phyloP scores from a whole-genome alignment of 805 yeast genomes.

The Zygosaccharomyces pseudorouxii region DNA sequence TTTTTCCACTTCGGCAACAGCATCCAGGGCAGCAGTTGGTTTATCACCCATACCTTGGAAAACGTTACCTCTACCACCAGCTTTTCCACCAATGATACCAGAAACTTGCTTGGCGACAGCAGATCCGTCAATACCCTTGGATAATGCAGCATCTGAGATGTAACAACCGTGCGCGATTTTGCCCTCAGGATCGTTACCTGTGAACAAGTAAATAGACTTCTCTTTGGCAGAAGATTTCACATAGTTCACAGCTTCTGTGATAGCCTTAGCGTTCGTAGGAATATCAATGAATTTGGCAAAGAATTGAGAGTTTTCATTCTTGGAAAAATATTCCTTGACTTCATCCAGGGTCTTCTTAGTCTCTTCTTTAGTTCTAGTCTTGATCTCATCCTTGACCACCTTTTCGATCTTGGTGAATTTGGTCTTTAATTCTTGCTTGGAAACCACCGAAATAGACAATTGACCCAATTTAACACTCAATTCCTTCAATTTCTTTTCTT shows the following conservation, averaged over 20 bases:
- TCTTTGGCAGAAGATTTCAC: constrained; percentile 72
- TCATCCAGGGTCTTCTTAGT: constrained; percentile 73
- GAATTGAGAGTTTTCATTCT: constrained; percentile 47
- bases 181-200: constrained; percentile 57
- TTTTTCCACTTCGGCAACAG: constrained; percentile 64
- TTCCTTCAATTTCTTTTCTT: constrained; percentile 80
- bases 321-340: constrained; percentile 63
- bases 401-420: constrained; percentile 78
- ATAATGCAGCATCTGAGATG: constrained; percentile 64
- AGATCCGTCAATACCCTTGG: constrained; percentile 67
- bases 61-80: constrained; percentile 96
- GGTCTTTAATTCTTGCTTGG: constrained; percentile 70
- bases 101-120: constrained; percentile 72
- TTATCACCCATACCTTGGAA: constrained; percentile 97
- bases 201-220: constrained; percentile 72
- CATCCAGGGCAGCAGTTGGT: constrained; percentile 60
- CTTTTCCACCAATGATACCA: constrained; percentile 83
- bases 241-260: constrained; percentile 84
- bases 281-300: constrained; percentile 67
- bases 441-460: constrained; percentile 73
- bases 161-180: constrained; percentile 96
- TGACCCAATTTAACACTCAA: constrained; percentile 80
- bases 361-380: constrained; percentile 84
- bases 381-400: constrained; percentile 79
- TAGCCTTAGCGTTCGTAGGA: constrained; percentile 84